Conservation (phyloP, 2,329 filamentous ascomycete species). For the Delphinella strobiligena region DNA sequence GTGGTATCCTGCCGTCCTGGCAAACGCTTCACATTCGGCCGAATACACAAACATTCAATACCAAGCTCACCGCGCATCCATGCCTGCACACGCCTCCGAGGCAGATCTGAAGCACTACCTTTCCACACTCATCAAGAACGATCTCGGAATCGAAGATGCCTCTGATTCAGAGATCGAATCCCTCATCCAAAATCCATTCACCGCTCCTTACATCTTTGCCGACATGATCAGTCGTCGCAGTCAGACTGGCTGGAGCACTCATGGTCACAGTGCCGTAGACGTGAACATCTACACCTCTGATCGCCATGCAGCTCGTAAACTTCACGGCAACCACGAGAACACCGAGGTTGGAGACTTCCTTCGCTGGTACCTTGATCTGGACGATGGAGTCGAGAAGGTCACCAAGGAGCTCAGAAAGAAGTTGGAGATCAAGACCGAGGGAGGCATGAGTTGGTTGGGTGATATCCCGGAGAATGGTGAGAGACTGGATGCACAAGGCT, state of each 20-base stretch:
- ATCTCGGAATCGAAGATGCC: slow-evolving; percentile 67
- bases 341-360: slow-evolving; percentile 82
- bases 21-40: slow-evolving; percentile 63
- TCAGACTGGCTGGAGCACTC: slow-evolving; percentile 86
- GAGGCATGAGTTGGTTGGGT: slow-evolving; percentile 31
- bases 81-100: slow-evolving; percentile 17
- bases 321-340: slow-evolving; percentile 87
- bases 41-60: slow-evolving; percentile 58
- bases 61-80: slow-evolving; percentile 41
- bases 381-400: slow-evolving; percentile 67
- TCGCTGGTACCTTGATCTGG: slow-evolving; percentile 62
- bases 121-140: slow-evolving; percentile 53
- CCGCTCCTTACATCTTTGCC: slow-evolving; percentile 54
- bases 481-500: slow-evolving; percentile 33
- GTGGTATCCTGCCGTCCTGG: slow-evolving; percentile 76
- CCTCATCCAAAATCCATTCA: slow-evolving; percentile 47
- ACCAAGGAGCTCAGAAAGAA: slow-evolving; percentile 62
- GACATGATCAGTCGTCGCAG: slow-evolving; percentile 80
- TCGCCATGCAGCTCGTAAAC: slow-evolving; percentile 44
- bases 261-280: slow-evolving; percentile 79
- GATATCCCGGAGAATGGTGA: slow-evolving; percentile 26
- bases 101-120: slow-evolving; percentile 44
- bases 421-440: slow-evolving; percentile 22
- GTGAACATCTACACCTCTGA: slow-evolving; percentile 92
- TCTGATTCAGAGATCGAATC: slow-evolving; percentile 56